Base-by-base conservation (phyloP, 352 stramenopile genomes). In the Phytophthora citrophthora region DNA sequence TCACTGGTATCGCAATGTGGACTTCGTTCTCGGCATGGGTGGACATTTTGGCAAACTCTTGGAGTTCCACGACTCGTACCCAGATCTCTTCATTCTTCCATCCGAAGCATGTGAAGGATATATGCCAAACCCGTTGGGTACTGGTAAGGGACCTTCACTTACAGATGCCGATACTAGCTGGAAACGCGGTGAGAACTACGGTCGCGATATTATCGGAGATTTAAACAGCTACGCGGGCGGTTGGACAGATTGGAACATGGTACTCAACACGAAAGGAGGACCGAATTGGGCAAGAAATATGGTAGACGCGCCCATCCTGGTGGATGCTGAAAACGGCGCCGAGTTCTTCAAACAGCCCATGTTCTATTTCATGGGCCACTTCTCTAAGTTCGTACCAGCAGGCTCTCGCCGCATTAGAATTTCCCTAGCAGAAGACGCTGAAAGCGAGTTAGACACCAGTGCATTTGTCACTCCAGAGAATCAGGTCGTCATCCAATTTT, bases 181-280 rank as follows among this genome's bases (percentile, higher is more conserved):
- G 86, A 61, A 76, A 8, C 79, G 87, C n/a, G 87, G 66, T 11
- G 81, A 97, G 55, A 79, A 86, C 49, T 90, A 94, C 41, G 79
- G 78, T 11, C 83, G 88, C 39, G 88, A 96, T 64, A 93, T 97
- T 49, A 86, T 97, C 40, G 77, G 84, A 50, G 88, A 97, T 68
- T 40, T 97, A 18, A 83, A 78, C 36, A 94, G 86, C 70, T 88
- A 81, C 60, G 81, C 87, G 1, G 69, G 70, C 2, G 86, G 86
- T 4, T 97, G 87, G 88, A 93, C 69, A 12, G 86, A 97, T 70
- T 97, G 90, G 88, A 97, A 97, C 62, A 50, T 96, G 10, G 69
- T 83, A 51, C 77, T 97, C 8, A 70, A 91, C 61, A 83, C 76
- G 26, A 65, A 54, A 23, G 80, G 82, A 8, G 90, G 90, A 0